phyloP scores from a whole-genome alignment of 306 rosid genomes.

The Malus orientalis region DNA sequence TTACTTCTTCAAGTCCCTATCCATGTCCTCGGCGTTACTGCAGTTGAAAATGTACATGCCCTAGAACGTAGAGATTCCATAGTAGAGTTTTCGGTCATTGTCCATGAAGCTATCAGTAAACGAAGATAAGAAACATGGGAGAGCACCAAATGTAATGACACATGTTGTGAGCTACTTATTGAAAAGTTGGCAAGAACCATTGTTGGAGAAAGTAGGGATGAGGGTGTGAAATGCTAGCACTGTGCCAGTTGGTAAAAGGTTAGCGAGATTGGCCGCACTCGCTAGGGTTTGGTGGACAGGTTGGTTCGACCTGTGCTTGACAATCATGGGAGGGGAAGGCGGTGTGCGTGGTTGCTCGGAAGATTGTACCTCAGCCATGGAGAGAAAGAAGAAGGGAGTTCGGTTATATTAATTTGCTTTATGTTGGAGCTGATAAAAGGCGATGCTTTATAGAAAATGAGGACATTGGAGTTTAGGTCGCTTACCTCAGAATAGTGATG shows the following conservation, averaged over 20 bases:
- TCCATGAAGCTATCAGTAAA: slow-evolving; percentile 27
- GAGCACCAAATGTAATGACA: slow-evolving; percentile 4
- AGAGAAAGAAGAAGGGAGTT: not conserved
- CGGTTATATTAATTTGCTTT: not conserved
- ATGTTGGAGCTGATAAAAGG: not conserved
- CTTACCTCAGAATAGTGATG: not conserved
- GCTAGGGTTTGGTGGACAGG: slow-evolving; percentile 24
- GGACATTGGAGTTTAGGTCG: not conserved
- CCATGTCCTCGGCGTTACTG: not conserved
- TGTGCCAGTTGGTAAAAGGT: slow-evolving; percentile 35
- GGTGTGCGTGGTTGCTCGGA: not conserved
- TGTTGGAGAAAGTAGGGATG: slow-evolving; percentile 37
- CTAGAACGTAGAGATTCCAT: slow-evolving; percentile 17
- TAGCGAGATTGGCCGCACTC: slow-evolving; percentile 28
- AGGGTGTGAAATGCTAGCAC: slow-evolving; percentile 30
- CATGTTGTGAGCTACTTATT: slow-evolving; percentile 19
- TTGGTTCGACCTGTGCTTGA: not conserved
- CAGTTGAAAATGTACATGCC: slow-evolving; percentile 17
- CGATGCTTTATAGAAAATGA: not conserved
- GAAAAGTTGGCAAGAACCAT: slow-evolving; percentile 20
- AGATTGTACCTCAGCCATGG: slow-evolving; percentile 12
- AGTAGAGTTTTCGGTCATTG: slow-evolving; percentile 9
- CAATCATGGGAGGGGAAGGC: not conserved
- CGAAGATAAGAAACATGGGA: slow-evolving; percentile 24
- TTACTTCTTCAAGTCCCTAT: not conserved